Conservation (phyloP, 176 grass and related monocot species). For the Oryza longistaminata region DNA sequence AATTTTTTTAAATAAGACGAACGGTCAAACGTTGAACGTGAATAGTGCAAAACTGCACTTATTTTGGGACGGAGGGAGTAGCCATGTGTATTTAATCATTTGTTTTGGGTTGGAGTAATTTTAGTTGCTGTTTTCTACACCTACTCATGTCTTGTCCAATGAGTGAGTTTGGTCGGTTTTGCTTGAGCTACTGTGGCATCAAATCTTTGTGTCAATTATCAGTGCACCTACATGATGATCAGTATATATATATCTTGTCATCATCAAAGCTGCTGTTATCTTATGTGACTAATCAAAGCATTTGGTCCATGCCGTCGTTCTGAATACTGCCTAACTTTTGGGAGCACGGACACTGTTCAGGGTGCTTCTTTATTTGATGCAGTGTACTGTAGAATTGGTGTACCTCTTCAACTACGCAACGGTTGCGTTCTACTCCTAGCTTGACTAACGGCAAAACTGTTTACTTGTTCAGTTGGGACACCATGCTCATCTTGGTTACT, state of each 20-base stretch:
- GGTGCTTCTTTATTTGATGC: constrained; percentile 37
- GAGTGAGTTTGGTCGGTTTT: constrained; percentile 25
- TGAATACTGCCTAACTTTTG: constrained; percentile 8
- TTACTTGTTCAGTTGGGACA: background rate
- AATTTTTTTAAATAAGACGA: too few species aligned
- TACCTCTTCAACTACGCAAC: background rate
- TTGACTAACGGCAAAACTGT: constrained; percentile 9
- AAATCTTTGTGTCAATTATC: background rate
- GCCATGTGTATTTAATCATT: constrained; percentile 7
- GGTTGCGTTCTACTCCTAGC: background rate
- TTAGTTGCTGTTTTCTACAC: constrained; percentile 13
- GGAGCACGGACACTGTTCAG: constrained; percentile 37
- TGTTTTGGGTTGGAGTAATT: constrained; percentile 9
- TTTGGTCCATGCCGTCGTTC: constrained; percentile 34
- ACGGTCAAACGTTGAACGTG: too few species aligned
- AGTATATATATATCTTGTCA: constrained; percentile 34
- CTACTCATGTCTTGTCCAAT: constrained; percentile 39
- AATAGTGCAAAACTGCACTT: too few species aligned
- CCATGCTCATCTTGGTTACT: background rate
- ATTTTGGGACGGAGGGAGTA: too few species aligned
- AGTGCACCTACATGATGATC: constrained; percentile 4
- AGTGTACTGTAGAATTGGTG: background rate
- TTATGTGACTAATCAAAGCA: constrained; percentile 2
- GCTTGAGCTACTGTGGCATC: constrained; percentile 11
- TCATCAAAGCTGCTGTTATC: constrained; percentile 30